Percentiles rank a stretch among this genome's conserved stretches.
phyloP scores from a whole-genome alignment of 257 asterid genomes.

The Gynochthodes officinalis region DNA sequence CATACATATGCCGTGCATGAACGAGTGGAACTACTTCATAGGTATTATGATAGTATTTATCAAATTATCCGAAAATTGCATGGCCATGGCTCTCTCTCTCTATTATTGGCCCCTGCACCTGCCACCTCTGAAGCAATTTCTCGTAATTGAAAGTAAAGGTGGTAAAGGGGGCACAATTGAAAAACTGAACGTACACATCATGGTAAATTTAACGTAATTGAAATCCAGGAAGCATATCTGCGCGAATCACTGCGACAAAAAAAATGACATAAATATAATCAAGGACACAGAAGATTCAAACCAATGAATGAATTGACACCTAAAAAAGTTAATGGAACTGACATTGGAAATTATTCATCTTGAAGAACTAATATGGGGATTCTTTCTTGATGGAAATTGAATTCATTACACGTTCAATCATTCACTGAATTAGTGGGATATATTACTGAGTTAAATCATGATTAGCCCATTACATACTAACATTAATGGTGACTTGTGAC shows the following conservation, averaged over 20 bases:
- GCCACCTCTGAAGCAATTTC: too few relatives aligned
- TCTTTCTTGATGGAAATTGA: conserved; percentile 1
- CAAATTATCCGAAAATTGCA: too few relatives aligned
- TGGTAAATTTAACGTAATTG: conserved; percentile 1
- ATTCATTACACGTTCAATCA: neutral
- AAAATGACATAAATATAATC: conserved; percentile 14
- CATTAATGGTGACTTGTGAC: neutral
- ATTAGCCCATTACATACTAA: conserved; percentile 9
- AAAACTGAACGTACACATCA: neutral
- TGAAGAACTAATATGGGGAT: too few relatives aligned
- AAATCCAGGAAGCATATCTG: conserved; percentile 5
- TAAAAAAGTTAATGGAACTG: conserved; percentile 35
- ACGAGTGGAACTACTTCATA: too few relatives aligned
- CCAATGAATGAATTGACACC: conserved; percentile 19
- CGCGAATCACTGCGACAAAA: conserved; percentile 28
- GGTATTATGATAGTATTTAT: too few relatives aligned
- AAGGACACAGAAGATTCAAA: conserved; percentile 18
- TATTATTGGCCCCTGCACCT: too few relatives aligned
- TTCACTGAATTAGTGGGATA: conserved; percentile 1
- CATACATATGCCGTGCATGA: too few relatives aligned
- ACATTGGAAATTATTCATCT: conserved; percentile 29
- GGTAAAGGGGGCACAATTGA: too few relatives aligned
- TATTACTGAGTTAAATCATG: conserved; percentile 30
- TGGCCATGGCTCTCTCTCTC: too few relatives aligned
- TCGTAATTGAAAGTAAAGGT: too few relatives aligned